Percentiles rank a stretch among this genome's conserved stretches.
These are phyloP conservation scores for Leptomonas seymouri DNA, from an alignment of 208 protist genomes.

Conservation along the genomic window DNA sequence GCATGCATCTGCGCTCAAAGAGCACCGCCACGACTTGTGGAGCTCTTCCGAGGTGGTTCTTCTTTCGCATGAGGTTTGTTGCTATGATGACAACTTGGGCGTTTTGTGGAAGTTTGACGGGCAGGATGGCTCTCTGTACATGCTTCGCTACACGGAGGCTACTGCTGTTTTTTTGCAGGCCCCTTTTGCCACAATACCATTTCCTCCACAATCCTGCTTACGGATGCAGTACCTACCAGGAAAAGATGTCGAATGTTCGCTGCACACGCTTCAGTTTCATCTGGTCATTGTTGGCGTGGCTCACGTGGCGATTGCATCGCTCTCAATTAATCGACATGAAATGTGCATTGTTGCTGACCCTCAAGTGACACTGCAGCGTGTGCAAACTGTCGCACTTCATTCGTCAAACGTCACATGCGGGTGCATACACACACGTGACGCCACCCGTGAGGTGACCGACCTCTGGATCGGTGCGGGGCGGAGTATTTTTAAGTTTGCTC, in stretches of 20 bases:
- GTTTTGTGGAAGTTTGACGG: constrained; percentile 24
- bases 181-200: constrained; percentile 13
- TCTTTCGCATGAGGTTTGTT: constrained; percentile 16
- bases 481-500: constrained; percentile 19
- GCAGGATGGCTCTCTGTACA: constrained; percentile 14
- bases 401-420: constrained; percentile 24
- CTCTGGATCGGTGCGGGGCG: constrained; percentile 27
- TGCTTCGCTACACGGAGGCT: constrained; percentile 2
- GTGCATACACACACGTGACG: background rate
- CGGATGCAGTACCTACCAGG: constrained; percentile 8
- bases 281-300: background rate
- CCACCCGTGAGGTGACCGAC: background rate
- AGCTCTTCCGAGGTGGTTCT: constrained; percentile 13
- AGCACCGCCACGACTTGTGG: constrained; percentile 12
- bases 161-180: background rate
- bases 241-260: background rate
- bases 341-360: background rate
- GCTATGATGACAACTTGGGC: constrained; percentile 24
- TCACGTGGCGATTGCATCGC: background rate
- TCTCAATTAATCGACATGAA: background rate
- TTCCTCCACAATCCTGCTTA: constrained; percentile 21
- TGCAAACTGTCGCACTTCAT: constrained; percentile 12
- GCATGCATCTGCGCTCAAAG: constrained; percentile 10
- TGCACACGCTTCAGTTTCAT: background rate
- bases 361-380: constrained; percentile 7